Base-by-base conservation (phyloP, 1,284 basidiomycete species). In the Calocybe gambosa region DNA sequence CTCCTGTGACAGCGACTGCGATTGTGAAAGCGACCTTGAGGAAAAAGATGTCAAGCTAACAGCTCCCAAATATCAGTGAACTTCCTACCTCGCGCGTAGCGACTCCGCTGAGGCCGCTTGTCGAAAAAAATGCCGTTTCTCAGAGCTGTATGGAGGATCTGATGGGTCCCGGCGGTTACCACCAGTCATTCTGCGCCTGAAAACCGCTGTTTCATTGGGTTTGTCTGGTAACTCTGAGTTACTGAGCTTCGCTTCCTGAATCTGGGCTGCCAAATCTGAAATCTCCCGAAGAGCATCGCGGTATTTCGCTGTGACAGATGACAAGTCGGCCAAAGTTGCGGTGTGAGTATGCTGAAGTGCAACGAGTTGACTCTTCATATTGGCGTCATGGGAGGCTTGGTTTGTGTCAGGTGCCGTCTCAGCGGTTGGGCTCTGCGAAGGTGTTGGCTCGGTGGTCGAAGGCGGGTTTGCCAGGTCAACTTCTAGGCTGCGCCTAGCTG, bases 1-100 rank as follows among this genome's bases (percentile, higher is more conserved):
- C 80, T 95, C 91, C 89, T 93, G 92, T 70, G 92, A 93, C 57
- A 93, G 82, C 73, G 92, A 93, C 72, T 84, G 80, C 61, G 88
- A 91, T 69, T 87, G 85, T 71, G 82, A 85, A 57, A 86, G 80
- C 78, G 88, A 88, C 77, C 84, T 84, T 36, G 34, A 44, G 35
- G 42, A 58, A 49, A 45, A 37, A 13, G 28, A 49, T 38, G 18
- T 39, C 13, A 5, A 15, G n/a, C n/a, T 36, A 53, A 12, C 45
- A 26, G 18, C 39, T 55, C 36, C 29, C 50, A 58, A 55, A n/a
- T 36, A 45, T 36, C 13, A 16, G 3, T 34, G n/a, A 15, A 15
- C n/a, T 7, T 4, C 64, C 60, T 66, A 84, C 84, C 86, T 88
- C 77, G 80, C 74, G 69, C 86, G 87, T 60, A 89, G 80, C 62